Evolutionary conservation across 768 basidiomycete genomes (phyloP).

Genomic region (Atractiella rhizophila): DNA sequence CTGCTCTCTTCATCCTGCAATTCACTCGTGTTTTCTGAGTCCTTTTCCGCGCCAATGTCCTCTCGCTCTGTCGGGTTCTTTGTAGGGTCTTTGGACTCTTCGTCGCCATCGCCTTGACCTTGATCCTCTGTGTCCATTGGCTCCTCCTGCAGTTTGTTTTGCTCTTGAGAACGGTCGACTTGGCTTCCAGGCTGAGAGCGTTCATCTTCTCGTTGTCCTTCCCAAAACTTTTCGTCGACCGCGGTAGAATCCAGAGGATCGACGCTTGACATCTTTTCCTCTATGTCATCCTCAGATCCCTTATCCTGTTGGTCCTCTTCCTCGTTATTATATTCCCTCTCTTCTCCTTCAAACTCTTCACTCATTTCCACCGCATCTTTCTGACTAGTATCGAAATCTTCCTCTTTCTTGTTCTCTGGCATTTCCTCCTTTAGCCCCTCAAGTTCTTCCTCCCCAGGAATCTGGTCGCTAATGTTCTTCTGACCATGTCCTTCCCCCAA

Average conservation of each 20-base stretch:
- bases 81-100: no score
- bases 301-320: constrained; percentile 28
- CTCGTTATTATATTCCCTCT: constrained; percentile 27
- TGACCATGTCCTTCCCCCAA: constrained; percentile 64
- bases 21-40: constrained; percentile 34
- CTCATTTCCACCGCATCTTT: constrained; percentile 60
- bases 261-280: constrained; percentile 60
- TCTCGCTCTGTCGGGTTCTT: no score
- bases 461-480: constrained; percentile 76
- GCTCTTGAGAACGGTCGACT: no score
- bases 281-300: constrained; percentile 36
- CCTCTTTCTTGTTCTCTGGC: constrained; percentile 19
- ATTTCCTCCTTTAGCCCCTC: constrained; percentile 47
- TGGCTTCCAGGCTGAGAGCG: no score
- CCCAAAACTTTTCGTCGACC: constrained; percentile 94
- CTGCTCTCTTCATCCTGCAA: constrained; percentile 27
- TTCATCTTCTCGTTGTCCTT: constrained; percentile 19
- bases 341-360: constrained; percentile 60
- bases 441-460: constrained; percentile 86
- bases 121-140: constrained; percentile 22
- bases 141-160: constrained; percentile 1
- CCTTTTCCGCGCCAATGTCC: constrained; percentile 30
- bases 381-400: constrained; percentile 25
- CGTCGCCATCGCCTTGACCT: constrained; percentile 6
- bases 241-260: constrained; percentile 58